A percentile compares a stretch with the other conserved stretches of the same genome.
These are phyloP conservation scores for Macadamia integrifolia DNA, from an alignment of 164 flowering plant genomes.

Conservation along the genomic window DNA sequence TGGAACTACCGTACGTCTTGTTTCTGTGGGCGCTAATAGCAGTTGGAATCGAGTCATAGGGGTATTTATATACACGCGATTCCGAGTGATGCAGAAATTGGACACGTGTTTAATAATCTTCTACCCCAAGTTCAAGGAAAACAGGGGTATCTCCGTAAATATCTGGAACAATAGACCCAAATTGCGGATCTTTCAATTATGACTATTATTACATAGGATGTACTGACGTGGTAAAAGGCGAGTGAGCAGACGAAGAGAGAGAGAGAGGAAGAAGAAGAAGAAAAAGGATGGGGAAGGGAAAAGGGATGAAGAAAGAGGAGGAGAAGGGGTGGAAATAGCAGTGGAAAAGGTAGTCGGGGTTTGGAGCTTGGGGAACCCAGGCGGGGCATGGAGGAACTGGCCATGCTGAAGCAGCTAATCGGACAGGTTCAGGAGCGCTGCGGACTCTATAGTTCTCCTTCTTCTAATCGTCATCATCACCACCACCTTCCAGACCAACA, in stretches of 20 bases:
- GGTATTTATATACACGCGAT: no score
- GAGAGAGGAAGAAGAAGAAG: background rate
- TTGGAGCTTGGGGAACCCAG: background rate
- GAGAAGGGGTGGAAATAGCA: background rate
- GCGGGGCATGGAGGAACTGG: constrained; percentile 52
- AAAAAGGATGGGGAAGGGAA: background rate
- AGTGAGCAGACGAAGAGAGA: background rate
- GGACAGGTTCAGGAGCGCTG: constrained; percentile 73
- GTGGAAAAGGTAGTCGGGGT: no score
- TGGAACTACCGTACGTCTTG: no score
- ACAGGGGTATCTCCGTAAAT: constrained; percentile 1
- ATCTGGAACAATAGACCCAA: constrained; percentile 1
- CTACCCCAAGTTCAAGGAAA: no score
- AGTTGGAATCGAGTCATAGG: no score
- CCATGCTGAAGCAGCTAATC: constrained; percentile 81
- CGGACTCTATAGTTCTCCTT: constrained; percentile 49
- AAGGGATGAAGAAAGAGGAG: background rate
- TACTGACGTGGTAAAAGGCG: background rate
- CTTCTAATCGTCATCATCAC: constrained; percentile 14
- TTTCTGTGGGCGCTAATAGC: no score
- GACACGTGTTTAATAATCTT: no score
- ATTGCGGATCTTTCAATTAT: background rate
- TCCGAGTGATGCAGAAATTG: no score
- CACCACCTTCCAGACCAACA: constrained; percentile 12
- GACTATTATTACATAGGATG: background rate